Evolutionary conservation across 1,284 basidiomycete species (phyloP), one percentile per base, ranked within the genome.

Genomic region (Ustilago loliicola): DNA sequence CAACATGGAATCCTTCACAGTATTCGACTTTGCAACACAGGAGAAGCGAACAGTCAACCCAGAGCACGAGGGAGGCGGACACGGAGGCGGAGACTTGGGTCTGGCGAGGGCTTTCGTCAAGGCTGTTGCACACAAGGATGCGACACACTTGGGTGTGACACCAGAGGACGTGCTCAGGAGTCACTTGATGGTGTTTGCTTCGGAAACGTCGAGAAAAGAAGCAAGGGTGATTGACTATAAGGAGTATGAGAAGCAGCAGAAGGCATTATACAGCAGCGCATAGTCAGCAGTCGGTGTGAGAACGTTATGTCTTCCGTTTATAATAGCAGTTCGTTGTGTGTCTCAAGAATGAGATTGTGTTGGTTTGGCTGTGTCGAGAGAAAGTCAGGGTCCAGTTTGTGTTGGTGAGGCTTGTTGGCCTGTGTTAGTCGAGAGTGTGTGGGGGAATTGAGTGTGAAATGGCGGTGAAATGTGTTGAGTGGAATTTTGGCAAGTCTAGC

Each of bases 31-130:
- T 54, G 29, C 64, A 3, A 72, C 70, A n/a, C 55, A 72, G 47
- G 51, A 72, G 47, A 72, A 72, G 64, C 58, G 30, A 47, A 66
- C 64, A n/a, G 55, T 66, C 50, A 52, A 48, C 36, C 70, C 70
- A 3, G 25, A 63, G 38, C 38, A 72, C 25, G 70, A 72, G n/a
- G 70, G 70, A 7, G 70, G 70, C 3, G 70, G 70, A 23, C 70
- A 72, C 61, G 70, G 70, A 19, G 70, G 70, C 40, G 70, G 70
- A 57, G 70, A 72, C 25, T 23, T 72, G 34, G 70, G 70, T 15
- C 27, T 72, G 30, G 70, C 70, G n/a, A 66, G 70, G 30, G 70
- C 70, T 8, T 72, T 72, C 47, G 70, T 72, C 57, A 72, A 72
- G 65, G 70, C 70, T 8, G 70, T 72, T 3, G 70, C 70, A 11